Base-by-base conservation (phyloP, 164 flowering plant genomes). In the Platanus orientalis region DNA sequence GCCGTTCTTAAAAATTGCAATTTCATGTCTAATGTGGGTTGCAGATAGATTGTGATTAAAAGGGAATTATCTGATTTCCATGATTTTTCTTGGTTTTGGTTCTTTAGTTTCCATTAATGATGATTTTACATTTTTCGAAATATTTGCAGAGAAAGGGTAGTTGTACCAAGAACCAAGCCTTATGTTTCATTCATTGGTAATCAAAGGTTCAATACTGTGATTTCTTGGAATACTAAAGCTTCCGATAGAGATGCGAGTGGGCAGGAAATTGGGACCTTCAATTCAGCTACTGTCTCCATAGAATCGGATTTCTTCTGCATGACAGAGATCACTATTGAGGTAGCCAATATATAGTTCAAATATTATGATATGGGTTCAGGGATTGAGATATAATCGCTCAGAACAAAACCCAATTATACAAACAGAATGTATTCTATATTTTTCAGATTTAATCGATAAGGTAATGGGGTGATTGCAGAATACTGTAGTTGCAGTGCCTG, bases 281-380 rank as follows among this genome's bases (percentile, higher is more conserved):
- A 60, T 26, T 73, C 96, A 11, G 97, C 96, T 11, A 72, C 98
- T 3, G 85, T 87, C 34, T 70, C 81, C 9, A 51, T 93, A 0
- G 80, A 78, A 58, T 76, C 94, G 4, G 92, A 86, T 72, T 93
- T 78, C 61, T 93, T 93, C 63, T 81, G 88, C 52, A 92, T 95
- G 2, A 61, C 83, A 20, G 84, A 82, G 14, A 70, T 93, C 76
- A 89, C 96, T 24, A 75, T 90, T 36, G 72, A 87, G 92, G 98
- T 72, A 69, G 45, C 23, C 3, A 26, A 61, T 25, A 28, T 12
- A 14, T 12, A 14, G 7, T 29, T 30, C 44, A 27, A 27, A 45
- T 29, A 2, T 25, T 52, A 62, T 30, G 17, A n/a, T n/a, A n/a
- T 32, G 39, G 5, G 39, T 32, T 4, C 9, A 32, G n/a, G n/a